A percentile compares a stretch with the other conserved stretches of the same genome.
These are phyloP conservation scores for Cucurbita pepo DNA, from an alignment of 306 rosid species.

Conservation along the genomic window DNA sequence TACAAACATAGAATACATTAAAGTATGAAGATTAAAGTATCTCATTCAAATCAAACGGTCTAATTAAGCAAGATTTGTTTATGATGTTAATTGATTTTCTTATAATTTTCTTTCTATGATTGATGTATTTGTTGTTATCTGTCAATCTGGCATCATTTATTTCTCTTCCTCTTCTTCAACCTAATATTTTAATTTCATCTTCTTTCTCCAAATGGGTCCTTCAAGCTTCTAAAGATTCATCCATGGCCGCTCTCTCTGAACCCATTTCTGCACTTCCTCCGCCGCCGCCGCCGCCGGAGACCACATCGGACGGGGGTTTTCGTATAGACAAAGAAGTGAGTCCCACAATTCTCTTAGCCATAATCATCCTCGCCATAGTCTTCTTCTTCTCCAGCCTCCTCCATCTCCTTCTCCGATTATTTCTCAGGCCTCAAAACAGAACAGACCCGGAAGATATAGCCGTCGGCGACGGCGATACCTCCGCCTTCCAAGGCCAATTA, in stretches of 20 bases:
- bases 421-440: constrained; percentile 32
- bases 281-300: constrained; percentile 14
- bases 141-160: constrained; percentile 22
- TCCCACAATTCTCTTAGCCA: constrained; percentile 54
- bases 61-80: background rate
- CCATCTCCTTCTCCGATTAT: constrained; percentile 68
- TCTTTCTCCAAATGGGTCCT: background rate
- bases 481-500: constrained; percentile 81
- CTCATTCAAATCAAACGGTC: background rate
- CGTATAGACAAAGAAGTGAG: constrained; percentile 36
- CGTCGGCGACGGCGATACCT: constrained; percentile 24
- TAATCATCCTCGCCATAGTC: constrained; percentile 59
- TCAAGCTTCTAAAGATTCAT: background rate
- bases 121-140: constrained; percentile 8
- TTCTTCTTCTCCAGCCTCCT: constrained; percentile 87
- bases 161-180: constrained; percentile 3
- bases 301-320: constrained; percentile 11
- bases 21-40: too few species aligned
- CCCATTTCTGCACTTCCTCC: constrained; percentile 2
- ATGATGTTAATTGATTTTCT: background rate
- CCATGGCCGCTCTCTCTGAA: background rate
- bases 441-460: constrained; percentile 52
- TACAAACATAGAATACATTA: too few species aligned
- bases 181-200: background rate
- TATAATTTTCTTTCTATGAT: background rate